Percentiles rank a stretch among this genome's conserved stretches.
phyloP scores from a whole-genome alignment of 1,284 basidiomycete species.

The Entoloma clypeatum region DNA sequence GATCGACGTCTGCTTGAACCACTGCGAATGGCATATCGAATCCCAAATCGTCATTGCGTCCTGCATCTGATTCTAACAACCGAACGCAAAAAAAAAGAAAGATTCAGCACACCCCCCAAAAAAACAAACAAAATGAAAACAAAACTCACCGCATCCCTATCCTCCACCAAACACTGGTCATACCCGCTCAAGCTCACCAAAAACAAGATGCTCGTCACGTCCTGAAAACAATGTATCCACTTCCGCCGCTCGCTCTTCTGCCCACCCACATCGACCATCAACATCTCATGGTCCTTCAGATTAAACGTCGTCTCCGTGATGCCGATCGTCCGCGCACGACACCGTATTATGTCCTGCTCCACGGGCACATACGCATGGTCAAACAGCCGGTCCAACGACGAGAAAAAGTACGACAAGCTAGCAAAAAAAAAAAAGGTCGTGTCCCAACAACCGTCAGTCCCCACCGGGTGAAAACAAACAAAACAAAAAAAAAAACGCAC shows the following conservation, averaged over 20 bases:
- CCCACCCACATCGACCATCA: constrained; percentile 90
- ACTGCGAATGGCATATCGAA: constrained; percentile 88
- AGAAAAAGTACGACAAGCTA: constrained; percentile 73
- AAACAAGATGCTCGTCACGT: constrained; percentile 86
- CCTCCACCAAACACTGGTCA: constrained; percentile 92
- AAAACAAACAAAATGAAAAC: too few relatives aligned
- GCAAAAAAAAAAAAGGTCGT: not conserved
- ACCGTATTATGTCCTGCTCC: constrained; percentile 83
- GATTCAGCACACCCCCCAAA: not conserved
- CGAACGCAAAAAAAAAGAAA: constrained; percentile 6
- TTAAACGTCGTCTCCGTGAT: constrained; percentile 92
- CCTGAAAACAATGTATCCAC: constrained; percentile 86
- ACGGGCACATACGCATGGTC: constrained; percentile 65
- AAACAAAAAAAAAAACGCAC: constrained; percentile 38
- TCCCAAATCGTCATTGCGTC: constrained; percentile 96
- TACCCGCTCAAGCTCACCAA: constrained; percentile 85
- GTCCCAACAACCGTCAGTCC: constrained; percentile 9
- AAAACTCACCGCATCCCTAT: constrained; percentile 75
- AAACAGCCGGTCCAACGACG: constrained; percentile 79
- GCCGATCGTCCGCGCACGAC: constrained; percentile 85
- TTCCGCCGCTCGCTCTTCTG: constrained; percentile 88
- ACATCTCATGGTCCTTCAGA: constrained; percentile 69
- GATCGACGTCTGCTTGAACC: constrained; percentile 91
- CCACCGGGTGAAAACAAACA: constrained; percentile 4
- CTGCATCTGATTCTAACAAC: constrained; percentile 88